Conservation (phyloP, 805 yeast species). For the Suhomyces vadensis region DNA sequence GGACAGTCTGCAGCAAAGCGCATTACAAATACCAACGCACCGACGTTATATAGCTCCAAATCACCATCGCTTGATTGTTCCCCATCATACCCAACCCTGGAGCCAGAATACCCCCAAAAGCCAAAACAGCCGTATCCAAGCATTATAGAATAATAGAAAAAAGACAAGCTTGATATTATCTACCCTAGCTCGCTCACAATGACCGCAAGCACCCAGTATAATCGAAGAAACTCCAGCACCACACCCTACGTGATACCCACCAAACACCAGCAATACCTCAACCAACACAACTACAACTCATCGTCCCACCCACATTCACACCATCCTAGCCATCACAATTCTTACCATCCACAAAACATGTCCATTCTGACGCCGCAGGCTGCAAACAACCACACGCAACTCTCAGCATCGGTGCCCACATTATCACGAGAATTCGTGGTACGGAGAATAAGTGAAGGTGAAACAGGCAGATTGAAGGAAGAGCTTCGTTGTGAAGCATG, state of each 20-base stretch:
- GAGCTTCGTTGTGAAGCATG: constrained; percentile 87
- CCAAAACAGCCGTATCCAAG: no score
- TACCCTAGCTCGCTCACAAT: neutral
- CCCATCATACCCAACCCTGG: neutral
- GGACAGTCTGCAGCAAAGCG: no score
- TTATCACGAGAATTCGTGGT: constrained; percentile 71
- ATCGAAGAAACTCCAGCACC: constrained; percentile 29
- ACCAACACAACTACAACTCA: constrained; percentile 10
- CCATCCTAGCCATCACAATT: constrained; percentile 8
- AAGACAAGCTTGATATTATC: no score
- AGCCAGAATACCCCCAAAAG: neutral
- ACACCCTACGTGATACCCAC: constrained; percentile 32
- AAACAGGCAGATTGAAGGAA: constrained; percentile 79
- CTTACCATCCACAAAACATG: neutral
- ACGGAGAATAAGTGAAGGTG: constrained; percentile 82
- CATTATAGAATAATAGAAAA: no score
- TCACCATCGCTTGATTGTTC: no score
- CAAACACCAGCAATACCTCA: constrained; percentile 21
- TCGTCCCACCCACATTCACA: constrained; percentile 6
- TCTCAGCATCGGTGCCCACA: constrained; percentile 39
- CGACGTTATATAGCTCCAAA: no score
- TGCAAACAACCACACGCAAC: neutral
- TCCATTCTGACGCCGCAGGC: neutral
- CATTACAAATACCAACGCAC: no score
- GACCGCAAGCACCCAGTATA: constrained; percentile 21